Conservation (phyloP, 2,329 filamentous ascomycete genomes). For the Fusarium camptoceras region DNA sequence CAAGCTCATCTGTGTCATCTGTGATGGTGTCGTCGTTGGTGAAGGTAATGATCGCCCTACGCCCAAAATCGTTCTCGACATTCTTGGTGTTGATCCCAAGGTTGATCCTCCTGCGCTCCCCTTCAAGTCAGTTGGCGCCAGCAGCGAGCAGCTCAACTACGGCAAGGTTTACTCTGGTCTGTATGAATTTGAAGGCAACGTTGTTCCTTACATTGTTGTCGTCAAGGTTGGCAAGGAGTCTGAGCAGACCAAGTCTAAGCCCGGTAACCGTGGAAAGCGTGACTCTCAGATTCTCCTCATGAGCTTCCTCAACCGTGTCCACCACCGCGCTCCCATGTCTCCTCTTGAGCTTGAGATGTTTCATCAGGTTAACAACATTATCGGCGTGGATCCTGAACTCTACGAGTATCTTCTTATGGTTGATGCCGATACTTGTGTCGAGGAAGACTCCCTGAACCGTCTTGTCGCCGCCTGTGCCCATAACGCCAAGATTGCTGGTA, state of each 20-base stretch:
- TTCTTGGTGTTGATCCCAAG: slow-evolving; percentile 96
- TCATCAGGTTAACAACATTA: slow-evolving; percentile 99
- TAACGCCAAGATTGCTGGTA: slow-evolving; percentile 95
- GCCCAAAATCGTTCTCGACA: slow-evolving; percentile 96
- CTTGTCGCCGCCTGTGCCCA: slow-evolving; percentile 93
- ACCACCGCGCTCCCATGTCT: slow-evolving; percentile 93
- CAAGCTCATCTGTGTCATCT: slow-evolving; percentile 96
- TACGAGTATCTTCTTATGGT: slow-evolving; percentile 99
- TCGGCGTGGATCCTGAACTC: slow-evolving; percentile 95
- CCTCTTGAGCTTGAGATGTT: slow-evolving; percentile 98
- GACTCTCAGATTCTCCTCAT: slow-evolving; percentile 96
- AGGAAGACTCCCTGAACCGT: slow-evolving; percentile 90
- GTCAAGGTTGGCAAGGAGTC: slow-evolving; percentile 98
- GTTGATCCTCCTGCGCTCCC: slow-evolving; percentile 93
- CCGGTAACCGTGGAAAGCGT: slow-evolving; percentile 97
- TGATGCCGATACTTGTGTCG: slow-evolving; percentile 95
- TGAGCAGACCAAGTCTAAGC: slow-evolving; percentile 89
- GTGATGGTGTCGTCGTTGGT: slow-evolving; percentile 96
- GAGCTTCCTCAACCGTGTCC: slow-evolving; percentile 97
- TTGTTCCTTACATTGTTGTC: slow-evolving; percentile 94
- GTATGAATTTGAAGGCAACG: slow-evolving; percentile 97
- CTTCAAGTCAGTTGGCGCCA: slow-evolving; percentile 91
- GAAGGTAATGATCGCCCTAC: slow-evolving; percentile 96
- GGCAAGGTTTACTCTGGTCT: slow-evolving; percentile 98
- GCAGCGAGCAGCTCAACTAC: slow-evolving; percentile 94